phyloP scores from a whole-genome alignment of 2,329 filamentous ascomycete species.

The Cryphonectria japonica region DNA sequence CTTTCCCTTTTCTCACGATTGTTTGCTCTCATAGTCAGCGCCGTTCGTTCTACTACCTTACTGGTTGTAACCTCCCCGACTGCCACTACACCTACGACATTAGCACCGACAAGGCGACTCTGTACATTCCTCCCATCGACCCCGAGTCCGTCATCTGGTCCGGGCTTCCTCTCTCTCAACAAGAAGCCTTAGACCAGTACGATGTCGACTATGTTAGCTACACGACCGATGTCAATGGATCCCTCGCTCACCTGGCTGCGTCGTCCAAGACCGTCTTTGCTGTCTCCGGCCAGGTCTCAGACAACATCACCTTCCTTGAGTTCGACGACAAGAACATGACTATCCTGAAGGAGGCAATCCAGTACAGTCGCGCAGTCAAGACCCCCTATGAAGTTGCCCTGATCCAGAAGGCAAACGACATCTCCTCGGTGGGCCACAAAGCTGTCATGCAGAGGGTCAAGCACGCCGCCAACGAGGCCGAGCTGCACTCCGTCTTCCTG shows the following conservation, averaged over 20 bases:
- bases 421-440: constrained; percentile 70
- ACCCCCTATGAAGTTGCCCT: constrained; percentile 75
- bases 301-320: constrained; percentile 70
- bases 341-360: constrained; percentile 65
- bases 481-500: constrained; percentile 82
- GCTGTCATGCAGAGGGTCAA: constrained; percentile 64
- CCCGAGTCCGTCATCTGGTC: constrained; percentile 93
- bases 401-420: constrained; percentile 71
- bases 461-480: constrained; percentile 73
- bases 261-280: constrained; percentile 65
- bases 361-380: constrained; percentile 71
- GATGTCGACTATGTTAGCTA: constrained; percentile 80
- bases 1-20: constrained; percentile 16
- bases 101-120: constrained; percentile 69
- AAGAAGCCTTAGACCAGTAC: constrained; percentile 76
- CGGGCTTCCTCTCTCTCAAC: constrained; percentile 76
- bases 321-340: constrained; percentile 67
- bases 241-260: constrained; percentile 59
- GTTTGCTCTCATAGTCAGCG: constrained; percentile 65
- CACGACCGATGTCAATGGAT: constrained; percentile 74
- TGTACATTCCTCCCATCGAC: constrained; percentile 90
- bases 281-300: constrained; percentile 77
- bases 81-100: constrained; percentile 83
- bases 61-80: constrained; percentile 80
- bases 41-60: constrained; percentile 93